Evolutionary conservation across 192 early-diverging fungal genomes (phyloP), one percentile per base, ranked within the genome.

Genomic region (Coemansia sp.): DNA sequence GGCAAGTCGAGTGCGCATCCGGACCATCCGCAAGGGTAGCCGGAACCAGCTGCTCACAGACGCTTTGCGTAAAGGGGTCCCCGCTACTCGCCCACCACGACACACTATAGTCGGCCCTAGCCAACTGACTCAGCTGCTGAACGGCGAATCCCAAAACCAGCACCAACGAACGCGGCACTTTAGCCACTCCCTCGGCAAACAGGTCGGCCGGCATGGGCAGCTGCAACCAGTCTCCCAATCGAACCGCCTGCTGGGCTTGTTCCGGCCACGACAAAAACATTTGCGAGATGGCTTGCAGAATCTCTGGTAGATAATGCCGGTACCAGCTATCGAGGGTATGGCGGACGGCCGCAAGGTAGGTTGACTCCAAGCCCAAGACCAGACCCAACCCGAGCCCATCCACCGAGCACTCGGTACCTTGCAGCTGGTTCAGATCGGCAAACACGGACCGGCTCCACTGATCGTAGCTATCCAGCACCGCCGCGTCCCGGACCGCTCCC

Each of bases 401-500:
- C 6, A 6, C 15, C 20, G 18, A 34, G 11, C 12, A 12, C 28
- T 21, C 42, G 11, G 12, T 16, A 10, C 54, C 42, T 1, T 14
- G 7, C 30, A 45, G 17, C 15, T 7, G 3, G 6, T 44, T 45
- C 12, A 57, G 44, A 32, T 57, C 40, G 3, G 32, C 30, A 43
- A 44, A 28, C 16, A 31, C 18, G 14, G 31, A n/a, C 14, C 14
- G 15, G 12, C n/a, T n/a, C 16, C 17, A 18, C 42, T 44, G 42
- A 21, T 21, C 34, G 5, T 51, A 20, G 34, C 23, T 38, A 38
- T 10, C 52, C 31, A 68, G 15, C 1, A 58, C 75, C 0, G 64
- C 69, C 7, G 60, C 47, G n/a, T 78, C 75, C 14, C 69, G 64
- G 6, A 71, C 32, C 6, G 64, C 52, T 14, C 58, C 64, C 4